Conservation (phyloP, 225 moss, liverwort and hornwort genomes). For the Bryoerythrophyllum caledonicum region DNA sequence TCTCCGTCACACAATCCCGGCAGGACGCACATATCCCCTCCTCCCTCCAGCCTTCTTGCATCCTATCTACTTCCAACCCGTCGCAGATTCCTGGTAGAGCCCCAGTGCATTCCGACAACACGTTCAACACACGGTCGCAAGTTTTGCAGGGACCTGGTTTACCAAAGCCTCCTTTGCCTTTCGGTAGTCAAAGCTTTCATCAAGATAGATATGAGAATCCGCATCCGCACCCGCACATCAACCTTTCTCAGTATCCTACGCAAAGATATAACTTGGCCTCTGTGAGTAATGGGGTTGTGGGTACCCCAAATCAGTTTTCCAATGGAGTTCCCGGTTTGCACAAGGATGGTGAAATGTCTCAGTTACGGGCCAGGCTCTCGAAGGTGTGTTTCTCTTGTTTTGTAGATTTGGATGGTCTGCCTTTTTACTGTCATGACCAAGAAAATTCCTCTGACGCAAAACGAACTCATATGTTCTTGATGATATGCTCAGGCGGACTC, state of each 20-base stretch:
- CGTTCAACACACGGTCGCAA: conserved; percentile 32
- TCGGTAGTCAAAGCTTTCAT: conserved; percentile 23
- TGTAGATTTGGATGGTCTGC: neutral
- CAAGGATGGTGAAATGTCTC: conserved; percentile 35
- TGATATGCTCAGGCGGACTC: conserved; percentile 68
- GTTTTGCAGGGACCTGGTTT: conserved; percentile 23
- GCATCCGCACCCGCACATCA: conserved; percentile 18
- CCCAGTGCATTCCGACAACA: conserved; percentile 28
- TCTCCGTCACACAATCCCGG: conserved; percentile 24
- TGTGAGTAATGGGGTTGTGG: conserved; percentile 22
- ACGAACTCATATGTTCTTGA: conserved; percentile 26
- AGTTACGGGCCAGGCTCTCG: conserved; percentile 65
- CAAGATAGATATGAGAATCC: conserved; percentile 33
- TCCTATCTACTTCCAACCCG: conserved; percentile 28
- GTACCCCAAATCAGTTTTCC: conserved; percentile 20
- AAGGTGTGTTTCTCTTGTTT: conserved; percentile 45
- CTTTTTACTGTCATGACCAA: neutral
- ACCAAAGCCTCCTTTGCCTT: conserved; percentile 40
- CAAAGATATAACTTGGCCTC: conserved; percentile 18
- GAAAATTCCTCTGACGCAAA: neutral
- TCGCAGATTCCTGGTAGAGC: conserved; percentile 19
- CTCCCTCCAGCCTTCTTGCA: conserved; percentile 34
- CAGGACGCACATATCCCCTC: conserved; percentile 24
- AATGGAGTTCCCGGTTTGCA: conserved; percentile 26
- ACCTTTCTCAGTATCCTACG: conserved; percentile 41